Base-by-base conservation (phyloP, 352 stramenopile species). In the Pythium brachiatum region DNA sequence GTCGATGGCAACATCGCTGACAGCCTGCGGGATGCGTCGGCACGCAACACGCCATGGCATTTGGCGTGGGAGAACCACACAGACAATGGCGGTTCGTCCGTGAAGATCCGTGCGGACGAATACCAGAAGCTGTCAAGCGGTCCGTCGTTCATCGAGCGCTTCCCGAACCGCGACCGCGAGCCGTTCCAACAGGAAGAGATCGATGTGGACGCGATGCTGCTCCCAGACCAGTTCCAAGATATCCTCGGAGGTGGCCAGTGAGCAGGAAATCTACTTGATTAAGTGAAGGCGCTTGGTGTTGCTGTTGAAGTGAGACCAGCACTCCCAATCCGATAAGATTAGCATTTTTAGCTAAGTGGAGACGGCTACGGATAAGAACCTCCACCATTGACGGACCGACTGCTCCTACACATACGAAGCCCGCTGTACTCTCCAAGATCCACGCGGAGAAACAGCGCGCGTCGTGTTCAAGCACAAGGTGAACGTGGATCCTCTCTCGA, bases 71-170 rank as follows among this genome's bases (percentile, higher is more conserved):
- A 92, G 53, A 57, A 66, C 15, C 78, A 86, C 23, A 57, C 74
- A 5, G 75, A 83, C 58, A 89, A 89, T 46, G 41, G 70, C 27
- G 79, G 82, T 18, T 86, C 80, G 25, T 91, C 81, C 1, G 63
- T 74, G 15, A 90, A 93, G 55, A 85, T 93, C 52, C 80, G 84
- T 18, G 77, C 75, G 3, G 72, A 86, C 20, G 66, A 75, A 27
- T 26, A 59, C 9, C 84, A 92, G 68, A 18, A 31, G 0, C 58
- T 75, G 36, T 78, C 80, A 0, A 53, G 58, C 0, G 84, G 82
- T 0, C 84, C 83, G 38, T 79, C 79, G 8, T 93, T 81, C 47
- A 74, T 77, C 16, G 84, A 93, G 61, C 76, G 84, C 3, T 93
- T 90, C 64, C 74, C 84, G 31, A 59, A 71, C 29, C 78, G 84